These are phyloP conservation scores for Collybia mongolica DNA, from an alignment of 768 basidiomycete species.

Conservation along the genomic window DNA sequence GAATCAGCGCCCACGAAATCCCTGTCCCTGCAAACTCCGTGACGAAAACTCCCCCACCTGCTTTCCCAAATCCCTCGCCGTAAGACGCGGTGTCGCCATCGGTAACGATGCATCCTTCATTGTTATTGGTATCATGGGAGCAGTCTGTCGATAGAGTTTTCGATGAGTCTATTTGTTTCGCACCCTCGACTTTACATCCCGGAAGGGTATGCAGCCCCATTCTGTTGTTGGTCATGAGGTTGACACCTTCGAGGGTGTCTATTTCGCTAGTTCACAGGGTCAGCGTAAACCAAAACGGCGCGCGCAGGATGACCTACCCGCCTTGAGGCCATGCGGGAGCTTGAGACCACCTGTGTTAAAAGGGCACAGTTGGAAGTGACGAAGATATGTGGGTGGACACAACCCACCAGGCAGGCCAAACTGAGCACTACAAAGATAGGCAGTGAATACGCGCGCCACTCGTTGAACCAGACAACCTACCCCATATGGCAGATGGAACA, in stretches of 20 bases:
- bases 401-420: conserved; percentile 65
- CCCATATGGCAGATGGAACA: conserved; percentile 66
- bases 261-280: conserved; percentile 45
- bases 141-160: conserved; percentile 57
- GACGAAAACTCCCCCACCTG: conserved; percentile 75
- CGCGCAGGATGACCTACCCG: conserved; percentile 34
- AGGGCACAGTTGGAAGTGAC: background rate
- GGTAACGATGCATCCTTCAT: conserved; percentile 67
- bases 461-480: conserved; percentile 26
- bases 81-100: conserved; percentile 57
- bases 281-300: background rate
- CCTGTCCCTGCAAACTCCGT: conserved; percentile 69
- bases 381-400: no score
- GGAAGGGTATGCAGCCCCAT: conserved; percentile 72
- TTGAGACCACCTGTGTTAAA: conserved; percentile 44
- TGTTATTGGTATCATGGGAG: conserved; percentile 47
- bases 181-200: conserved; percentile 52
- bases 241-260: conserved; percentile 84
- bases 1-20: conserved; percentile 48
- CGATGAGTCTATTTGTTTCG: conserved; percentile 49
- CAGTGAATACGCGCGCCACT: background rate
- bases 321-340: conserved; percentile 61
- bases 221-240: conserved; percentile 61
- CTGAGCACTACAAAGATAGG: conserved; percentile 51
- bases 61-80: conserved; percentile 62